Conservation (phyloP, 1,284 basidiomycete species). For the Tilletiopsis washingtonensis region DNA sequence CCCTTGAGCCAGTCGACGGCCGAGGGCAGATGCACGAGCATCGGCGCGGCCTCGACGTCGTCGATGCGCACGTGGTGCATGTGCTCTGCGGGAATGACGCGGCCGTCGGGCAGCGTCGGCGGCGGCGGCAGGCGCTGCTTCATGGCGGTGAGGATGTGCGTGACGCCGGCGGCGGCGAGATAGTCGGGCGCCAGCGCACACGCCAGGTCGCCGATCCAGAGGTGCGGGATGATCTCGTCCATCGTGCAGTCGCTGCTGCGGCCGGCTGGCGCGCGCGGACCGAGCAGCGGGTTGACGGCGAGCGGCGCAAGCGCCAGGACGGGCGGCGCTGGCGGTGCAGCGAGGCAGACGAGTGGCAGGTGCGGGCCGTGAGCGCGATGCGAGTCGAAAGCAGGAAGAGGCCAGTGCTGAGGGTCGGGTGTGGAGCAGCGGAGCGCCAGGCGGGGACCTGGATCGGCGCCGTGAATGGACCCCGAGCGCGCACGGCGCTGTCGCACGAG, state of each 20-base stretch:
- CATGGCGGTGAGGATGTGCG: slow-evolving; percentile 35
- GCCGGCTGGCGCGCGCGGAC: no score
- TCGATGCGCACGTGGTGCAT: slow-evolving; percentile 46
- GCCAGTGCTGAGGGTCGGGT: no score
- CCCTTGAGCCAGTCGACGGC: slow-evolving; percentile 39
- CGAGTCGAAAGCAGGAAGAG: no score
- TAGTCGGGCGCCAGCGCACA: slow-evolving; percentile 31
- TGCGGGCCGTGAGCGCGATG: no score
- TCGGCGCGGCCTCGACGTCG: slow-evolving; percentile 46
- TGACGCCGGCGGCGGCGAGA: slow-evolving; percentile 27
- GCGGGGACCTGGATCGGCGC: no score
- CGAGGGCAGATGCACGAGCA: slow-evolving; percentile 43
- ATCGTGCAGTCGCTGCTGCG: no score
- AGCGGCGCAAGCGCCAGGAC: no score
- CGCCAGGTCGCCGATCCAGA: slow-evolving; percentile 37
- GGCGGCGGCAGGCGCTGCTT: slow-evolving; percentile 27
- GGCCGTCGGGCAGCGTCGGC: slow-evolving; percentile 14
- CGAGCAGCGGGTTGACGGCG: no score
- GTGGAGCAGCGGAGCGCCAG: no score
- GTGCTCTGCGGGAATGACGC: slow-evolving; percentile 20
- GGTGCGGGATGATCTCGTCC: slow-evolving; percentile 38
- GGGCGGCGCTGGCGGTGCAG: not conserved
- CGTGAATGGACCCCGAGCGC: no score
- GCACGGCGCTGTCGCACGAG: no score
- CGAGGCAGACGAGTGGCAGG: not conserved